Base-by-base conservation (phyloP, 306 rosid genomes). In the Fagus sylvatica region DNA sequence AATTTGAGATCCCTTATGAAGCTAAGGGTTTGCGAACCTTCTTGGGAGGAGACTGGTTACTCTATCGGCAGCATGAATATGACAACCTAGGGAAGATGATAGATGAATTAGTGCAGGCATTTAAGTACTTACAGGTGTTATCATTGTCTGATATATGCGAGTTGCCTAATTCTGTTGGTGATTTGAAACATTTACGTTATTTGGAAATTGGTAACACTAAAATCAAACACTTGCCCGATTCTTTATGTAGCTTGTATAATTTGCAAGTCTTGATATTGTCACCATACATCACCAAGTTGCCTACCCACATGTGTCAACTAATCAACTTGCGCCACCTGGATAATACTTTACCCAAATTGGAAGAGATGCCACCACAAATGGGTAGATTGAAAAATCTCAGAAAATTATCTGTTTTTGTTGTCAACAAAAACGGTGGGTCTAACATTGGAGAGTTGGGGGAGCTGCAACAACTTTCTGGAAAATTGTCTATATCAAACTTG, bases 111-210 rank as follows among this genome's bases (percentile, higher is more conserved):
- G 13, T 43, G 7, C 2, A 0, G 10, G 12, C 7, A 33, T 5
- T 42, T 2, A 69, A 30, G 19, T 49, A 1, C n/a, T 48, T 83
- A 0, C 46, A 85, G 4, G 77, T 72, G 2, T 55, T 75, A 8
- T 81, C 80, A 0, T 6, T 69, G 5, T 9, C 17, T 5, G 5
- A 28, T 0, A 19, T 4, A 5, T 2, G 13, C 1, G 10, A 68
- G 15, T 49, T 85, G 19, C 78, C 75, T 0, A 6, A 76, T 2
- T 39, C 76, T 7, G 4, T 85, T 5, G 64, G 72, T 8, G 12
- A 69, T 4, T 22, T 85, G 42, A 72, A 67, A 9, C 77, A 78
- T 66, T 53, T 78, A 4, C 70, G 82, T 19, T 81, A 87, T 43
- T 66, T 83, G n/a, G 64, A 87, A 3, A 4, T 73, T 7, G 69